phyloP scores from a whole-genome alignment of 2,329 filamentous ascomycete genomes.

The Gremmenia infestans region DNA sequence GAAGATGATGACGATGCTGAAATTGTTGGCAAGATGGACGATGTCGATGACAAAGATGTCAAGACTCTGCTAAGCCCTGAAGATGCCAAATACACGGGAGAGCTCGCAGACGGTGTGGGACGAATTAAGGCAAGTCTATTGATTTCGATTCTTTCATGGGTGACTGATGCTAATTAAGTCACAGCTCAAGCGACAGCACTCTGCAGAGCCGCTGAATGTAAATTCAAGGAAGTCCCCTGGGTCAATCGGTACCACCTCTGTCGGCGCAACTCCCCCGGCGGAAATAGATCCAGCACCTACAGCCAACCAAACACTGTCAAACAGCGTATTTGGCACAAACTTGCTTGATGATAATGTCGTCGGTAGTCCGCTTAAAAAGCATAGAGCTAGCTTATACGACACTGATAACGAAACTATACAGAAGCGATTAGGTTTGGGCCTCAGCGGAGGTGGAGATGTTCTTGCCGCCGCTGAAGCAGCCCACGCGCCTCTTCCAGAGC shows the following conservation, averaged over 20 bases:
- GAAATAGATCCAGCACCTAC: constrained; percentile 31
- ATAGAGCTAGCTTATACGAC: constrained; percentile 57
- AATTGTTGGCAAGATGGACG: constrained; percentile 59
- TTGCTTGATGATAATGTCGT: constrained; percentile 44
- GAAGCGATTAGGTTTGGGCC: constrained; percentile 24
- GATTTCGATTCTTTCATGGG: background rate
- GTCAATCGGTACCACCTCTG: constrained; percentile 38
- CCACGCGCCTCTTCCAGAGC: constrained; percentile 21
- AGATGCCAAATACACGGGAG: constrained; percentile 66
- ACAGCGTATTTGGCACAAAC: constrained; percentile 40
- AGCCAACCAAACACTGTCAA: constrained; percentile 26
- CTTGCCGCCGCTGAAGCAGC: constrained; percentile 29
- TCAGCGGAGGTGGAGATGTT: constrained; percentile 20
- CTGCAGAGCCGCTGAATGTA: constrained; percentile 58
- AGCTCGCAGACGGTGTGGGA: constrained; percentile 74
- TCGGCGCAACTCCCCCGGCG: constrained; percentile 39
- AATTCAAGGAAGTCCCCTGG: constrained; percentile 42
- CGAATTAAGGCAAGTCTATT: constrained; percentile 64
- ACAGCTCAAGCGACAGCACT: constrained; percentile 78
- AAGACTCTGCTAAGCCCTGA: constrained; percentile 60
- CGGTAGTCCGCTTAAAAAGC: constrained; percentile 72
- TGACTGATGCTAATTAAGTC: constrained; percentile 24
- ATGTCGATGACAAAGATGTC: constrained; percentile 57
- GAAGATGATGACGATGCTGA: constrained; percentile 68
- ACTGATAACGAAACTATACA: constrained; percentile 36